Conservation (phyloP, 352 stramenopile species). For the Phytophthora citricola region DNA sequence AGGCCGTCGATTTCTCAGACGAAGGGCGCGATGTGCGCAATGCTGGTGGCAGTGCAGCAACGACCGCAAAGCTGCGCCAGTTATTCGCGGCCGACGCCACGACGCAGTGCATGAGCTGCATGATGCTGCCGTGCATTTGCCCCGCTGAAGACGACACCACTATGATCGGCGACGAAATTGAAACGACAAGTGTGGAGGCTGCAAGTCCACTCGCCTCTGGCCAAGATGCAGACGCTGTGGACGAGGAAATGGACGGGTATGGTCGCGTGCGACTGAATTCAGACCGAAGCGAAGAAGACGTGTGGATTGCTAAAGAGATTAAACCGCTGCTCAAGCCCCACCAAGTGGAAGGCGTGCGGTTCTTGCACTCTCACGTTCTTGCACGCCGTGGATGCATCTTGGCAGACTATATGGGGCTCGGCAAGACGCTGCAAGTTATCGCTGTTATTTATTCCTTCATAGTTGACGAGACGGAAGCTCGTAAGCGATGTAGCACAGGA, state of each 20-base stretch:
- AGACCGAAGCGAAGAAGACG: slow-evolving; percentile 14
- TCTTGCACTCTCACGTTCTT: slow-evolving; percentile 65
- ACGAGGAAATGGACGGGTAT: slow-evolving; percentile 55
- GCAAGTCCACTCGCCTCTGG: slow-evolving; percentile 43
- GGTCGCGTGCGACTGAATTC: slow-evolving; percentile 57
- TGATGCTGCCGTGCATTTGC: slow-evolving; percentile 85
- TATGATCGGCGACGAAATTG: slow-evolving; percentile 36
- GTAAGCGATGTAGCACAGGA: slow-evolving; percentile 11
- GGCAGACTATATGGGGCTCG: slow-evolving; percentile 91
- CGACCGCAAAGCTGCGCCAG: slow-evolving; percentile 52
- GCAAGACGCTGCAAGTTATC: slow-evolving; percentile 91
- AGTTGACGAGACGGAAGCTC: slow-evolving; percentile 50
- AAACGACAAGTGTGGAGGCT: slow-evolving; percentile 52
- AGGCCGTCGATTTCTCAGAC: slow-evolving; percentile 29
- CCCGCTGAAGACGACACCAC: slow-evolving; percentile 55
- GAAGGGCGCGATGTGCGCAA: slow-evolving; percentile 2
- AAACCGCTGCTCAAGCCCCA: slow-evolving; percentile 82
- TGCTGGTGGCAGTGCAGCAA: background rate
- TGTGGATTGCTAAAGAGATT: slow-evolving; percentile 82
- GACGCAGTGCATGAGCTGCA: slow-evolving; percentile 68
- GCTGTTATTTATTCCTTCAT: slow-evolving; percentile 86
- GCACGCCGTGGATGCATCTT: slow-evolving; percentile 81
- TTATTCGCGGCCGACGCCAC: slow-evolving; percentile 67
- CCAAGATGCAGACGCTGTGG: slow-evolving; percentile 19
- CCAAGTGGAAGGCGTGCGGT: slow-evolving; percentile 75